Percentiles rank a stretch among this genome's conserved stretches.
phyloP scores from a whole-genome alignment of 2,329 filamentous ascomycete genomes.

The Colletotrichum camelliae region DNA sequence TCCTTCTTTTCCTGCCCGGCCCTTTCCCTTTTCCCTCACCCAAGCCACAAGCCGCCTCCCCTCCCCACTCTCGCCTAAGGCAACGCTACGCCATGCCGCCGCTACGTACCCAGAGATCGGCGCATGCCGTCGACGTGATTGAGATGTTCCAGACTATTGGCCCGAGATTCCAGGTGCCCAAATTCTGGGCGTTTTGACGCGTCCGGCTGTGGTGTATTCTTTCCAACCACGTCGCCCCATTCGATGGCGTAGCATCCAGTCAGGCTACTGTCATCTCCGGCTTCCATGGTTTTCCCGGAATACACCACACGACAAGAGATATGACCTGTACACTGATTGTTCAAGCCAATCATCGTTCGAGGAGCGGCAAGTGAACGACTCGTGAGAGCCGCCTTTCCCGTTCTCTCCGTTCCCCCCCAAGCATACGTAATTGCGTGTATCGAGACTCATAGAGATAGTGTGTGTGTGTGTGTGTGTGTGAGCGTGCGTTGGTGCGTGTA shows the following conservation, averaged over 20 bases:
- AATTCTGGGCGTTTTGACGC: not conserved
- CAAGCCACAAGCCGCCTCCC: constrained; percentile 7
- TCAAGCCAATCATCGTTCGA: not conserved
- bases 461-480: not conserved
- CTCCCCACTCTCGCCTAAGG: constrained; percentile 9
- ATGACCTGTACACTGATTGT: not conserved
- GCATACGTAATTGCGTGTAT: not conserved
- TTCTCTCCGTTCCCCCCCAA: not conserved
- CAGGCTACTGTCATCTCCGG: not conserved
- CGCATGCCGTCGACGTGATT: constrained; percentile 10
- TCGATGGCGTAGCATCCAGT: not conserved
- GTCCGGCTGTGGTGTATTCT: not conserved
- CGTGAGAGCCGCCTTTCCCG: not conserved
- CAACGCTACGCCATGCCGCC: not conserved
- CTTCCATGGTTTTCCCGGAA: not conserved
- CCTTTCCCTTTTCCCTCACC: constrained; percentile 30
- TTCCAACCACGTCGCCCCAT: not conserved
- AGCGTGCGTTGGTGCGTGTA: not conserved
- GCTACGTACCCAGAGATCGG: constrained; percentile 15
- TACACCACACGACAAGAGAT: not conserved
- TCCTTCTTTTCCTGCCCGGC: constrained; percentile 23
- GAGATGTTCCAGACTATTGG: constrained; percentile 14
- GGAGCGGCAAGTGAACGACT: not conserved
- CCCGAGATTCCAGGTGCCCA: constrained; percentile 10
- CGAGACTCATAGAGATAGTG: not conserved